Base-by-base conservation (phyloP, 768 basidiomycete genomes). In the Lyophyllum shimeji region DNA sequence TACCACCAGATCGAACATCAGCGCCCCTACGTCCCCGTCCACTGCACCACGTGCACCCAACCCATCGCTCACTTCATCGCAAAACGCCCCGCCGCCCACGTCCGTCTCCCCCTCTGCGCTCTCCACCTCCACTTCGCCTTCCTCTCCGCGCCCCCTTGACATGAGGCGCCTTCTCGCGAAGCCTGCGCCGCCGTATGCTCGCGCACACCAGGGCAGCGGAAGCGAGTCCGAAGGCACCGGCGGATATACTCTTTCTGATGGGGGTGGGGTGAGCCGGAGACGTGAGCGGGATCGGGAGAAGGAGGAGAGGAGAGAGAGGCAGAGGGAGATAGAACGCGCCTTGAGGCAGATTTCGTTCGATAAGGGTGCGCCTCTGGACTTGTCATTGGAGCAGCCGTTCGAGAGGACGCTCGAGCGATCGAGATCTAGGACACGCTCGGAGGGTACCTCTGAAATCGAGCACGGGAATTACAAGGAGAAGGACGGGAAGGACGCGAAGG, bases 101-200 rank as follows among this genome's bases (percentile, higher is more conserved):
- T 44, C 46, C 5, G n/a, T 24, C 23, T 27, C 5, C 27, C 54
- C 29, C 27, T 51, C 29, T 27, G 48, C n/a, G 52, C 48, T 1
- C 23, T 40, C 21, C 33, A 29, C 9, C 52, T 60, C n/a, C 58
- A 29, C 53, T 13, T 21, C 47, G 39, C 18, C 58, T 1, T 24
- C 59, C 27, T 40, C 56, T n/a, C 54, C 42, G 1, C 27, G 48
- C n/a, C 27, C 49, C 6, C 55, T 63, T 18, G 62, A 61, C 44
- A 58, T 66, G 61, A 64, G 63, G n/a, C 61, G 63, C 11, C 58
- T 66, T 5, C 61, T 66, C 6, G 56, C 65, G 3, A 66, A 63
- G 29, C 65, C 65, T 12, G 65, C 65, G 2, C 65, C 56, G 9
- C 63, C 60, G 4, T 62, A 53, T 24, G 51, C 55, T 24, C 56